Evolutionary conservation across 805 yeast species (phyloP), one percentile per base, ranked within the genome.

Genomic region (Saccharomycopsis capsularis): DNA sequence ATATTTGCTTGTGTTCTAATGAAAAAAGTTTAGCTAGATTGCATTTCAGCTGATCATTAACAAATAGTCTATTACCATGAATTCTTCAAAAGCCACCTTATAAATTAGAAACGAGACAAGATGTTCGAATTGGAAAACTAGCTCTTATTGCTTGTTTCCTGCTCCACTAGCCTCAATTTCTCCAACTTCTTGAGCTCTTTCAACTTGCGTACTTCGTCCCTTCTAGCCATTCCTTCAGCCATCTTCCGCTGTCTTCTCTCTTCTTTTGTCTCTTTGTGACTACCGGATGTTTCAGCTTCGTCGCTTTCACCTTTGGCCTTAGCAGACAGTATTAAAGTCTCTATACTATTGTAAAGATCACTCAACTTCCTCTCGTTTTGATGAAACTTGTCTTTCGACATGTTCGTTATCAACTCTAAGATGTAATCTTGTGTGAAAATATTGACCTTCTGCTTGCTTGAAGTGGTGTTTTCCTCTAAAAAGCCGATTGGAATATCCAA

Each of bases 401-500:
- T 61, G 30, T 65, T 64, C 21, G 83, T 78, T 4, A 82, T 61
- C 36, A 77, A 58, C 9, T 66, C 50, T 23, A 86, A 61, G 56
- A 85, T 84, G 3, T 69, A 64, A 22, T 68, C 66, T 22, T 67
- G 58, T 0, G 85, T 93, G 42, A 81, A 62, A 13, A 73, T 56
- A 1, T 63, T 58, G 19, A 73, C 55, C 13, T 58, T 48, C 5
- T 37, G 42, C 35, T 29, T 41, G 22, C 43, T 21, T 29, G 16
- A 16, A 7, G 34, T 52, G 13, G 56, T 57, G 1, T 52, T 57
- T 3, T 65, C 67, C 19, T 65, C 60, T 11, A 73, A 62, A 56
- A 65, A 76, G 0, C 90, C 96, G 29, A 87, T 75, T 0, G 96
- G 96, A 0, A 81, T 70, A 60, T 88, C 95, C 22, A 88, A 62